These are phyloP conservation scores for Ramaria sp. DNA, from an alignment of 768 basidiomycete species.

Conservation along the genomic window DNA sequence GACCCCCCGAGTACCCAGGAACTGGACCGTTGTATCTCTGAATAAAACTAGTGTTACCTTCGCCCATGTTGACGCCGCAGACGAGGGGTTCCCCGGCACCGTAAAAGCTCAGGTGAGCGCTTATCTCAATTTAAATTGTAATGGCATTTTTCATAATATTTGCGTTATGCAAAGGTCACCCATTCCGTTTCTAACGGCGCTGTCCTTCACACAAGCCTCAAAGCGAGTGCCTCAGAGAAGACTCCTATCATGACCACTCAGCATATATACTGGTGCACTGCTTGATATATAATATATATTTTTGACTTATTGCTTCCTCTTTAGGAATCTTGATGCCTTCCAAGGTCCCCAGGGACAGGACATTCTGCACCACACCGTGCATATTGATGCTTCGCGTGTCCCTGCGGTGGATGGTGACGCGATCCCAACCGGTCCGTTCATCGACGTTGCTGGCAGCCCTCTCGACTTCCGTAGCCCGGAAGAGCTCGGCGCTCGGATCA, in stretches of 20 bases:
- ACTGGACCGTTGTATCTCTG: too few species aligned
- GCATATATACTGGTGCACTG: constrained; percentile 39
- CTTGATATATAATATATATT: not conserved
- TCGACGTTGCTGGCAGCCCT: constrained; percentile 26
- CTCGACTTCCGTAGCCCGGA: constrained; percentile 34
- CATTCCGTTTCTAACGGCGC: constrained; percentile 35
- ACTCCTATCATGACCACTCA: constrained; percentile 50
- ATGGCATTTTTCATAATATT: not conserved
- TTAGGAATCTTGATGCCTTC: constrained; percentile 44
- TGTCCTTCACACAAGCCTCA: constrained; percentile 25
- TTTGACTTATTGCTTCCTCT: not conserved
- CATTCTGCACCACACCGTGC: constrained; percentile 25
- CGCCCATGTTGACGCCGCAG: constrained; percentile 38
- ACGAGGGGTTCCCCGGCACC: constrained; percentile 45
- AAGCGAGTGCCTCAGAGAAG: constrained; percentile 37
- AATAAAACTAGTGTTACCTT: constrained; percentile 38
- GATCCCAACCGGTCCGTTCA: constrained; percentile 30
- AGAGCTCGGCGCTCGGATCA: constrained; percentile 29
- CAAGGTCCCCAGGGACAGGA: constrained; percentile 29
- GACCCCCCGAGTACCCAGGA: too few species aligned
- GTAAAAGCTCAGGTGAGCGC: constrained; percentile 30
- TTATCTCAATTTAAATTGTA: not conserved
- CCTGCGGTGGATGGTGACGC: constrained; percentile 28
- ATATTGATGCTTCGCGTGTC: constrained; percentile 29
- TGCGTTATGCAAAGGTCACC: constrained; percentile 27